A percentile compares a stretch with the other conserved stretches of the same genome.
Conservation (phyloP, 2,329 filamentous ascomycete species). For the Cryoendolithus antarcticus region DNA sequence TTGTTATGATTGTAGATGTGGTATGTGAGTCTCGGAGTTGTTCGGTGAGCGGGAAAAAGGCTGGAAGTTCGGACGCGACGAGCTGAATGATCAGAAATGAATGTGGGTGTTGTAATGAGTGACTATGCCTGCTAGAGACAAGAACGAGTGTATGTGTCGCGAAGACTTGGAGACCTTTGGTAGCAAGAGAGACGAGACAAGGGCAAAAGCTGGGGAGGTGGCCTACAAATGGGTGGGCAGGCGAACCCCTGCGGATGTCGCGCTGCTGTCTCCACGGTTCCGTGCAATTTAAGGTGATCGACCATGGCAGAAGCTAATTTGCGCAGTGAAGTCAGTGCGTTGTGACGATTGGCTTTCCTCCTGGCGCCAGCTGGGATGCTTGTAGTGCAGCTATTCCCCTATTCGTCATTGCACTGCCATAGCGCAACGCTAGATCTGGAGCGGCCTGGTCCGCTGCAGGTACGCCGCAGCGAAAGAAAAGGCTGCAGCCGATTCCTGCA, state of each 20-base stretch:
- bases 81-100: slow-evolving; percentile 17
- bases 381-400: slow-evolving; percentile 3
- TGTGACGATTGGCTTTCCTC: slow-evolving; percentile 6
- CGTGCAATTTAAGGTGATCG: slow-evolving; percentile 6
- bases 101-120: slow-evolving; percentile 22
- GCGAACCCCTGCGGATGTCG: slow-evolving; percentile 4
- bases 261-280: slow-evolving; percentile 4
- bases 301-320: slow-evolving; percentile 6
- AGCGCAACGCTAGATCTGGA: background rate
- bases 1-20: slow-evolving; percentile 9
- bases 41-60: slow-evolving; percentile 8
- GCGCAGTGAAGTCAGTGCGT: slow-evolving; percentile 3
- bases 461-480: background rate
- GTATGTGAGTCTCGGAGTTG: slow-evolving; percentile 1
- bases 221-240: slow-evolving; percentile 3
- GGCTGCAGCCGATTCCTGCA: too few species aligned
- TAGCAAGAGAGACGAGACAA: slow-evolving; percentile 2
- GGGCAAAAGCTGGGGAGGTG: slow-evolving; percentile 4
- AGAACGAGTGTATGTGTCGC: slow-evolving; percentile 13
- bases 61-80: slow-evolving; percentile 6
- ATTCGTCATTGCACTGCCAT: slow-evolving; percentile 1
- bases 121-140: slow-evolving; percentile 20
- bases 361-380: slow-evolving; percentile 1
- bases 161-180: slow-evolving; percentile 13
- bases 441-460: slow-evolving; percentile 2